A percentile compares a stretch with the other conserved stretches of the same genome.
These are phyloP conservation scores for Thraustochytrium striatum DNA, from an alignment of 352 stramenopile genomes.

Conservation along the genomic window DNA sequence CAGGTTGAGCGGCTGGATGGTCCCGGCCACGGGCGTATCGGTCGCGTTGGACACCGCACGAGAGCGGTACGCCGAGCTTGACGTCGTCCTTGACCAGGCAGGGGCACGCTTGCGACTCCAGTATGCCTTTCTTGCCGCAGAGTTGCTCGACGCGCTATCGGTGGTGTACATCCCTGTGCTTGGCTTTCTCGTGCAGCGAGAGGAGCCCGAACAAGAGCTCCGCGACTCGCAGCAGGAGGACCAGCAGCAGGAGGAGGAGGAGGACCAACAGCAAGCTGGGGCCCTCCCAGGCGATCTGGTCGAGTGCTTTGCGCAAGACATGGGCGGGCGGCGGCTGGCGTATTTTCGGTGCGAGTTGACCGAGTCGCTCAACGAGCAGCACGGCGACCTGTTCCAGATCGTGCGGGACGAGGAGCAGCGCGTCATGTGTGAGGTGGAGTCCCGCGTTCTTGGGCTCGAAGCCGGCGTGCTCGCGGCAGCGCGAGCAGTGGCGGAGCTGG, in stretches of 20 bases:
- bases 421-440: background rate
- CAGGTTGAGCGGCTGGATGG: slow-evolving; percentile 6
- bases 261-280: too few relatives aligned
- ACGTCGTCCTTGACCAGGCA: background rate
- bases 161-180: slow-evolving; percentile 20
- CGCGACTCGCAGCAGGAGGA: too few relatives aligned
- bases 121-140: background rate
- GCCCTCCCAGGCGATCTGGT: too few relatives aligned
- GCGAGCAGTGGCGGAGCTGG: slow-evolving; percentile 51
- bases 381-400: slow-evolving; percentile 6
- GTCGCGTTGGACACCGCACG: background rate
- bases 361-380: background rate
- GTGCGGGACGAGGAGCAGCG: slow-evolving; percentile 9
- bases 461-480: slow-evolving; percentile 27
- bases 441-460: slow-evolving; percentile 30
- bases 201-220: too few relatives aligned
- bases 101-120: background rate
- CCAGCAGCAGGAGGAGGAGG: too few relatives aligned
- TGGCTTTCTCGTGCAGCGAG: slow-evolving; percentile 42
- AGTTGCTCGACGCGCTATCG: background rate
- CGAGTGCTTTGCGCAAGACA: too few relatives aligned
- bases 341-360: slow-evolving; percentile 27
- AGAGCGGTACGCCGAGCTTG: slow-evolving; percentile 26
- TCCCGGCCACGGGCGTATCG: background rate
- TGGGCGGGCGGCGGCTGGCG: background rate